Base-by-base conservation (phyloP, 495 filamentous ascomycete species). In the Tuber brumale region DNA sequence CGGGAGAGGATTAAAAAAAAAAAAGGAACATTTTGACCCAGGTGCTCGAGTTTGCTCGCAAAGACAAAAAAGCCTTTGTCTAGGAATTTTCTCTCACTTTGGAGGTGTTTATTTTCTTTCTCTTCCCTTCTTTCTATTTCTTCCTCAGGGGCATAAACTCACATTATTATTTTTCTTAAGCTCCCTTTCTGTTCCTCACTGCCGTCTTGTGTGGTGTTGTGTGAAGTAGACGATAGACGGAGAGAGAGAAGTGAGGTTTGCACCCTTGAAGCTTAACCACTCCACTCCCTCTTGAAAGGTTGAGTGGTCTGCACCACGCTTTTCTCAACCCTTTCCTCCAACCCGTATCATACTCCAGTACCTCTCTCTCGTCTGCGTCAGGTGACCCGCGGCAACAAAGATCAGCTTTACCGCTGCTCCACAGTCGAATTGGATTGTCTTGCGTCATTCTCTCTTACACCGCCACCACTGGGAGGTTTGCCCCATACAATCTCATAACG, bases 401-500 rank as follows among this genome's bases (percentile, higher is more conserved):
- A 18, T 12, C 57, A 66, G 57, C 27, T 35, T 66, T 66, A 3
- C 57, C 14, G 27, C 57, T 66, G 4, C 27, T 66, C 27, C 31
- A 18, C 18, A 35, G 57, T 66, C 57, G 57, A 66, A 66, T 35
- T 66, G 27, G 57, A 66, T 66, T 66, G 27, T 66, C 14, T 35
- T 66, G 57, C 57, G 27, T 66, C 57, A 66, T 66, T 66, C 57
- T 66, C 51, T 61, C 27, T 35, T 1, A 35, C 31, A 18, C 27
- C 57, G 57, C 57, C 57, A 66, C 57, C 57, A 16, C 31, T 66
- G 57, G 27, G 27, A 66, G 14, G 27, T 66, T 66, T 66, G 57
- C 57, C 57, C 27, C 57, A 66, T 66, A 66, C 57, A 66, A 66
- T 66, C 14, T 35, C 57, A 35, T 66, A 66, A 66, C 57, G 27